These are phyloP conservation scores for Candida awuae DNA, from an alignment of 805 yeast species.

Conservation along the genomic window DNA sequence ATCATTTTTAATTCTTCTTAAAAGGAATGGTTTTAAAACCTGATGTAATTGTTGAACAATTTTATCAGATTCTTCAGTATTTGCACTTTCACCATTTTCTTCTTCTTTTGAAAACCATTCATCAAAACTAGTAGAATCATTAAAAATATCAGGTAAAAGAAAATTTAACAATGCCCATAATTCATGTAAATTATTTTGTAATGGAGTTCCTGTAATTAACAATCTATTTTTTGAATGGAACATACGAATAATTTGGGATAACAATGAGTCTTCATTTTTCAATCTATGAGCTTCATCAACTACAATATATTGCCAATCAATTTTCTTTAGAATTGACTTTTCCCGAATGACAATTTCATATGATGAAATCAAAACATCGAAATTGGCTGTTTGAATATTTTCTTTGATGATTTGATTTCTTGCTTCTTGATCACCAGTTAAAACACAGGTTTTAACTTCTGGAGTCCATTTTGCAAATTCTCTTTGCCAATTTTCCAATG, in stretches of 20 bases:
- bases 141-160: constrained; percentile 69
- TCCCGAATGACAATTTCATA: constrained; percentile 74
- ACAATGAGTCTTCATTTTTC: constrained; percentile 64
- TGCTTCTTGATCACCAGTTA: constrained; percentile 69
- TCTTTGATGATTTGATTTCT: constrained; percentile 47
- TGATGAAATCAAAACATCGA: constrained; percentile 65
- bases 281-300: constrained; percentile 82
- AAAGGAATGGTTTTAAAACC: constrained; percentile 64
- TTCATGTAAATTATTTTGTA: constrained; percentile 73
- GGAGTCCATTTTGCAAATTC: constrained; percentile 78
- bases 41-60: constrained; percentile 62
- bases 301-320: constrained; percentile 68
- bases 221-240: constrained; percentile 64
- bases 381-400: constrained; percentile 48
- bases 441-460: constrained; percentile 58
- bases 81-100: constrained; percentile 12
- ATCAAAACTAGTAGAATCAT: constrained; percentile 66
- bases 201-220: constrained; percentile 74
- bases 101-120: constrained; percentile 54
- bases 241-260: constrained; percentile 67
- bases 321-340: constrained; percentile 55
- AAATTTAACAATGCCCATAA: constrained; percentile 76
- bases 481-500: constrained; percentile 73
- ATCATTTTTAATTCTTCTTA: constrained; percentile 70
- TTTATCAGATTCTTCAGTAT: constrained; percentile 26